Evolutionary conservation across 2,329 filamentous ascomycete genomes (phyloP).

Genomic region (Trichoderma atrobrunneum): DNA sequence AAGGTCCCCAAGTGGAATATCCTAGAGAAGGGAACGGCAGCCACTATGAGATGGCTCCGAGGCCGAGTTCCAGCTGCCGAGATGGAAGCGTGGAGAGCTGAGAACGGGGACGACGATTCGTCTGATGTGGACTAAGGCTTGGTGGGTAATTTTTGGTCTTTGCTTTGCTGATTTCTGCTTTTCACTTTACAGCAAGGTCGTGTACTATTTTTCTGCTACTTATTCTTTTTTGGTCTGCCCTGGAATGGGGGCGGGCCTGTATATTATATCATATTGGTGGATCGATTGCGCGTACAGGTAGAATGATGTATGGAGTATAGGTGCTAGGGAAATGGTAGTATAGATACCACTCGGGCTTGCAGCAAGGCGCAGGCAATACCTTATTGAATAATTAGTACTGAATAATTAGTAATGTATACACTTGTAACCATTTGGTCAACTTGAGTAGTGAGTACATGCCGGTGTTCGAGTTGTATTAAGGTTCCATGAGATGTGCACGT

Average conservation of each 20-base stretch:
- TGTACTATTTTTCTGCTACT: conserved; percentile 11
- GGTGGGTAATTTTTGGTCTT: neutral
- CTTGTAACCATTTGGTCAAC: neutral
- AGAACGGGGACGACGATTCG: conserved; percentile 39
- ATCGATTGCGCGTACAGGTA: neutral
- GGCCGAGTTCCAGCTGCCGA: conserved; percentile 67
- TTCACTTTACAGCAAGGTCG: neutral
- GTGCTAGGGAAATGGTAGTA: neutral
- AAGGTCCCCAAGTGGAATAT: conserved; percentile 81
- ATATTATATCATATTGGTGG: neutral
- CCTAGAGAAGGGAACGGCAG: conserved; percentile 82
- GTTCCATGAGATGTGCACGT: neutral
- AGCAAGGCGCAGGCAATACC: neutral
- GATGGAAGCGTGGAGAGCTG: conserved; percentile 54
- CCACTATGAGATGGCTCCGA: conserved; percentile 75
- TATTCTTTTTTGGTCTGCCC: neutral
- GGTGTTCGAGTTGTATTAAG: neutral
- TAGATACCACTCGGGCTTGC: neutral
- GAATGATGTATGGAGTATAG: conserved; percentile 1
- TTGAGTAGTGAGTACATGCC: neutral
- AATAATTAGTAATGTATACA: conserved; percentile 4
- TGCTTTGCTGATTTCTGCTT: neutral
- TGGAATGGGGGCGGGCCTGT: neutral
- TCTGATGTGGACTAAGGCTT: conserved; percentile 23
- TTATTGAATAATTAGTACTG: neutral